These are phyloP conservation scores for Penicillium sp. DNA, from an alignment of 2,329 filamentous ascomycete genomes.

Conservation along the genomic window DNA sequence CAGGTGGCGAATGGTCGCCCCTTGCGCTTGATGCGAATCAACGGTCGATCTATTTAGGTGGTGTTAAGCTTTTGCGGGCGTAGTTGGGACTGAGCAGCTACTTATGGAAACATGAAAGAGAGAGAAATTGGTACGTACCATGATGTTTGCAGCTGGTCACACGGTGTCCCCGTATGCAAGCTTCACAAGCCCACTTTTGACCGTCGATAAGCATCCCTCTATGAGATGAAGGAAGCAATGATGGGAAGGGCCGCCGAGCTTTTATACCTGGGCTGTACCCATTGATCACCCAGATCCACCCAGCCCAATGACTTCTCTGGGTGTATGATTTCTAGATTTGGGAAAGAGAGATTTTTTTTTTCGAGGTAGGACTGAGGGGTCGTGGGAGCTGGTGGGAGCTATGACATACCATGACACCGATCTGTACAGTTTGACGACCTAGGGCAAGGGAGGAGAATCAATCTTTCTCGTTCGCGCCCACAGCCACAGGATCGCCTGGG, in stretches of 20 bases:
- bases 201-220: conserved; percentile 78
- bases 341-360: neutral
- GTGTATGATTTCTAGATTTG: neutral
- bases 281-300: conserved; percentile 1
- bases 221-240: conserved; percentile 18
- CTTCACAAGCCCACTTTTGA: conserved; percentile 96
- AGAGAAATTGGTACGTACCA: conserved; percentile 59
- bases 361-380: conserved; percentile 20
- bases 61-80: no score
- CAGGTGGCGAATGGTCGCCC: conserved; percentile 95
- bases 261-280: conserved; percentile 22
- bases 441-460: conserved; percentile 8
- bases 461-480: conserved; percentile 13
- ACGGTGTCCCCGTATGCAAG: conserved; percentile 93
- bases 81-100: neutral
- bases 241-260: conserved; percentile 3
- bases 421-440: conserved; percentile 1
- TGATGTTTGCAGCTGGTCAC: conserved; percentile 95
- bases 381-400: conserved; percentile 10
- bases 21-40: conserved; percentile 96
- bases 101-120: neutral
- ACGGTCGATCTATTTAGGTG: conserved; percentile 70
- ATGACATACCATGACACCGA: conserved; percentile 25
- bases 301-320: neutral
- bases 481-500: conserved; percentile 28